Evolutionary conservation across 2,329 filamentous ascomycete genomes (phyloP).

Genomic region (Penicillium sp.): DNA sequence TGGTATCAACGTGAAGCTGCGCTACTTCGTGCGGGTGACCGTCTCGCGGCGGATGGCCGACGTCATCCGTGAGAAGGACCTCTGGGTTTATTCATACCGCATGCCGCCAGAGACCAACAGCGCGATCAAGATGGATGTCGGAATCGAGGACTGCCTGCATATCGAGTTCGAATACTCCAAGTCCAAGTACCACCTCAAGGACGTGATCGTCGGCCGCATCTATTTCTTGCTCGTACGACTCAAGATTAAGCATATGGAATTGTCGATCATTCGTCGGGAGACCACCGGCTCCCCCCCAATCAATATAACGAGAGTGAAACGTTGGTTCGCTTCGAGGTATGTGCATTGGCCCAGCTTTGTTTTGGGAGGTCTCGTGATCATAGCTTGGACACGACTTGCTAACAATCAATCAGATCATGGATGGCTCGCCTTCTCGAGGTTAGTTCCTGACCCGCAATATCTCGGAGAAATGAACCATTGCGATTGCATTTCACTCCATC

Average conservation of each 20-base stretch:
- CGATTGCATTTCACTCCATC: neutral
- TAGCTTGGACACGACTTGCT: conserved; percentile 31
- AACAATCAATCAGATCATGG: conserved; percentile 70
- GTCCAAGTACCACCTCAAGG: conserved; percentile 98
- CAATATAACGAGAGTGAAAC: conserved; percentile 99
- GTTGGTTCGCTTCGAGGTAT: conserved; percentile 88
- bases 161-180: conserved; percentile 99
- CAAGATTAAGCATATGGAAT: conserved; percentile 99
- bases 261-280: conserved; percentile 94
- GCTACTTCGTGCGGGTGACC: conserved; percentile 96
- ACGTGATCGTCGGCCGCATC: conserved; percentile 97
- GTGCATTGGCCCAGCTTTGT: conserved; percentile 13
- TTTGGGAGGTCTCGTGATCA: neutral
- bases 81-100: conserved; percentile 99
- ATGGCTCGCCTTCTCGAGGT: conserved; percentile 94
- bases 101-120: conserved; percentile 98
- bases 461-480: neutral
- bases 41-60: conserved; percentile 97
- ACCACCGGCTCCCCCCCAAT: conserved; percentile 96
- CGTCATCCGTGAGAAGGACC: conserved; percentile 97
- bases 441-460: conserved; percentile 37
- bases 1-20: conserved; percentile 98
- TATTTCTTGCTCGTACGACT: conserved; percentile 95
- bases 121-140: conserved; percentile 99
- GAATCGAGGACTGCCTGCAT: conserved; percentile 97